phyloP scores from a whole-genome alignment of 106 monocot genomes.

The Acorus gramineus region DNA sequence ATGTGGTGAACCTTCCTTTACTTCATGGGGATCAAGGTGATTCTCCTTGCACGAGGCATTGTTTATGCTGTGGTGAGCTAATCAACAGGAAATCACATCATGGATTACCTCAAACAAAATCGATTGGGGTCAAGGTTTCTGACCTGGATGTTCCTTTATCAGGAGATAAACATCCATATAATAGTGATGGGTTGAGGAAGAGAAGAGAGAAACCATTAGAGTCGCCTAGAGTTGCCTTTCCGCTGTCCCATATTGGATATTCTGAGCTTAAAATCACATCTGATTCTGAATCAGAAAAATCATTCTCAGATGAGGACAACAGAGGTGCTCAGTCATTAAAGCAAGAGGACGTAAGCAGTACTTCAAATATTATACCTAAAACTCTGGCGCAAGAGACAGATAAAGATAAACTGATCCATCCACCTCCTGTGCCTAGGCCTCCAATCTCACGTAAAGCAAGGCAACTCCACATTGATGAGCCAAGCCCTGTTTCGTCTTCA shows the following conservation, averaged over 20 bases:
- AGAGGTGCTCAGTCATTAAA: slow-evolving; percentile 1
- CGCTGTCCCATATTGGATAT: slow-evolving; percentile 31
- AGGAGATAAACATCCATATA: background rate
- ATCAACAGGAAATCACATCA: slow-evolving; percentile 17
- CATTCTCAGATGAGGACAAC: slow-evolving; percentile 27
- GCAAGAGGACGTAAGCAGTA: background rate
- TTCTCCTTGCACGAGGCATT: slow-evolving; percentile 6
- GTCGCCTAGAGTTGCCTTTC: slow-evolving; percentile 3
- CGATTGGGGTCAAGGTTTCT: slow-evolving; percentile 8
- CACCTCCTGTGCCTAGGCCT: slow-evolving; percentile 6
- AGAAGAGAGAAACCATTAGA: slow-evolving; percentile 2
- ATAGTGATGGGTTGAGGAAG: slow-evolving; percentile 1
- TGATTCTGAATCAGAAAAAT: slow-evolving; percentile 39
- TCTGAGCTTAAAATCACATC: slow-evolving; percentile 36
- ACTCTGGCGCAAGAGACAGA: slow-evolving; percentile 6
- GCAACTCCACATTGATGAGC: slow-evolving; percentile 4
- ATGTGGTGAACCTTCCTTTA: slow-evolving; percentile 17
- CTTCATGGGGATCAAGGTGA: slow-evolving; percentile 15
- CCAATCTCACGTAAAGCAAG: slow-evolving; percentile 8
- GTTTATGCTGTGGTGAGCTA: slow-evolving; percentile 45
- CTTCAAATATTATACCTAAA: background rate
- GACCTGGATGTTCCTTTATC: slow-evolving; percentile 5
- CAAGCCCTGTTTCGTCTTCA: slow-evolving; percentile 5
- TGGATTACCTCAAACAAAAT: slow-evolving; percentile 19
- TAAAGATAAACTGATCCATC: slow-evolving; percentile 31